These are phyloP conservation scores for Monilinia polystroma DNA, from an alignment of 2,329 filamentous ascomycete species.

Conservation along the genomic window DNA sequence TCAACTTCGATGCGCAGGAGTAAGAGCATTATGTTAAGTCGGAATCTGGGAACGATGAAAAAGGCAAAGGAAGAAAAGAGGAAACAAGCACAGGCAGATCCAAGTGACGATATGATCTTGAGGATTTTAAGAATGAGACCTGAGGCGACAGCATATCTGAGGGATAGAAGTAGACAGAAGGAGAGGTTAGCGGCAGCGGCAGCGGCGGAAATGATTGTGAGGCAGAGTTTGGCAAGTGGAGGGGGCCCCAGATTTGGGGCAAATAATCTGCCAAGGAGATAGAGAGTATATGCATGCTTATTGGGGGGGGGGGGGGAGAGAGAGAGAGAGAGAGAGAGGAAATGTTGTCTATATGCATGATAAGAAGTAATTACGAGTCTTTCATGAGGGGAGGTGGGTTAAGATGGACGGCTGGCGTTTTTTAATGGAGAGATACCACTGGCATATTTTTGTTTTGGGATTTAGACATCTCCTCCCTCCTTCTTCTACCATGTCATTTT, in stretches of 20 bases:
- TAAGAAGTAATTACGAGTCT: slow-evolving; percentile 12
- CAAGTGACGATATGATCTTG: slow-evolving; percentile 96
- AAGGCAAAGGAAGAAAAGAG: slow-evolving; percentile 95
- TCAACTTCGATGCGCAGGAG: slow-evolving; percentile 65
- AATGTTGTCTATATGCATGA: neutral
- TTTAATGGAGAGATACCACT: slow-evolving; percentile 16
- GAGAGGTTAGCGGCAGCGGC: slow-evolving; percentile 87
- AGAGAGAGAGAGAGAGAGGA: neutral
- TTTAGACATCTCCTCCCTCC: neutral
- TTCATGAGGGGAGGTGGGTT: slow-evolving; percentile 3
- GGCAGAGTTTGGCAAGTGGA: slow-evolving; percentile 75
- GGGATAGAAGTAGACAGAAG: slow-evolving; percentile 88
- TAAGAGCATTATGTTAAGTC: slow-evolving; percentile 87
- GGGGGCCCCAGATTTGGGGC: slow-evolving; percentile 41
- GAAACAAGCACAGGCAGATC: slow-evolving; percentile 92
- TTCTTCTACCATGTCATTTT: neutral
- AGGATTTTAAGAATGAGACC: slow-evolving; percentile 92
- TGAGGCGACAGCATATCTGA: slow-evolving; percentile 82
- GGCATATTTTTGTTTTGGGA: slow-evolving; percentile 13
- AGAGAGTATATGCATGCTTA: neutral
- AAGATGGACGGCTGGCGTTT: slow-evolving; percentile 11
- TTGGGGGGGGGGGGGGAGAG: no score
- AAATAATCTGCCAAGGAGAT: slow-evolving; percentile 40
- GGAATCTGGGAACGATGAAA: slow-evolving; percentile 94
- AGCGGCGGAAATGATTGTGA: slow-evolving; percentile 90